Conservation (phyloP, 768 basidiomycete genomes). For the Mycena rebaudengoi region DNA sequence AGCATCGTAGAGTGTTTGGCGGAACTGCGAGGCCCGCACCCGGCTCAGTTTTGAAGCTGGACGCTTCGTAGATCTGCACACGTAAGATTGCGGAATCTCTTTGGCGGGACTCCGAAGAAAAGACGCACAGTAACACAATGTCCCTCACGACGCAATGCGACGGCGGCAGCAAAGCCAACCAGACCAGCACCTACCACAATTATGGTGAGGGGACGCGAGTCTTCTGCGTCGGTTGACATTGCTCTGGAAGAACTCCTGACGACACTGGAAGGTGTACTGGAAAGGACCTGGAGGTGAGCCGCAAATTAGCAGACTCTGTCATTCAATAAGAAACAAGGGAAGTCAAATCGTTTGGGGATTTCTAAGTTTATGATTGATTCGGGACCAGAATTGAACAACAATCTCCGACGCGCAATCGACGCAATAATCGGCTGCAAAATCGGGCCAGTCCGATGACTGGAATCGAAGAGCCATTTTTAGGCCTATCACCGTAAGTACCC, state of each 20-base stretch:
- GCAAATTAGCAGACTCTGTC: not conserved
- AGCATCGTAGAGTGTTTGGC: conserved; percentile 14
- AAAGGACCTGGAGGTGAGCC: not conserved
- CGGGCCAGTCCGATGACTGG: not conserved
- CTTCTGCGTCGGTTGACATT: not conserved
- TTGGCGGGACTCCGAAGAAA: not conserved
- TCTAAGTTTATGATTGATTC: not conserved
- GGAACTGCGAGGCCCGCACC: conserved; percentile 23
- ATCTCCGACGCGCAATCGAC: not conserved
- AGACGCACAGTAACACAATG: conserved; percentile 10
- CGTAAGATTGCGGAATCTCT: not conserved
- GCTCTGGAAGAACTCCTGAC: not conserved
- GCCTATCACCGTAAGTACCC: not conserved
- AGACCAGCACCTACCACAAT: conserved; percentile 24
- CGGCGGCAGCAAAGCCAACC: conserved; percentile 19
- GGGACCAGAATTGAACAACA: not conserved
- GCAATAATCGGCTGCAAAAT: not conserved
- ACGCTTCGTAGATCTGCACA: conserved; percentile 17
- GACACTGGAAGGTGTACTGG: not conserved
- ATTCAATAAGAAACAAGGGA: not conserved
- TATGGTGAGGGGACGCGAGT: not conserved
- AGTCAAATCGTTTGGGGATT: not conserved
- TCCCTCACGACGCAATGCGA: conserved; percentile 16
- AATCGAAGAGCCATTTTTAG: not conserved
- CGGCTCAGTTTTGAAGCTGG: conserved; percentile 19